Evolutionary conservation across 306 rosid genomes (phyloP).

Genomic region (Corylus avellana): DNA sequence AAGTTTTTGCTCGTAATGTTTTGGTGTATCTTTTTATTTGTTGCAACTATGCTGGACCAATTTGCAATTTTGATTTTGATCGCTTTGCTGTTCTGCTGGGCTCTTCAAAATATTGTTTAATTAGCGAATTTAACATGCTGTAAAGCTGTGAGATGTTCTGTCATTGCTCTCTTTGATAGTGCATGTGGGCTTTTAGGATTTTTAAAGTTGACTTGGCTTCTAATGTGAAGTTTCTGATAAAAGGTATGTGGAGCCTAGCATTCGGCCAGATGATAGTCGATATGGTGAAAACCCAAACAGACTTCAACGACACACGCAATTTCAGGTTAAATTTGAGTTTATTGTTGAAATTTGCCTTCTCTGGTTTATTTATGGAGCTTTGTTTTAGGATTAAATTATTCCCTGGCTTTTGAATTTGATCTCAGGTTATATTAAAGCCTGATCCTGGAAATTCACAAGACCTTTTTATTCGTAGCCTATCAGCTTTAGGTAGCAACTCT

Average conservation of each 20-base stretch:
- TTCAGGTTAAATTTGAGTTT: conserved; percentile 62
- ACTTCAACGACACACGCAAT: conserved; percentile 96
- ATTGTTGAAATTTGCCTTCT: conserved; percentile 9
- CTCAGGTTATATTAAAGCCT: conserved; percentile 93
- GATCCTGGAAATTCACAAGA: conserved; percentile 99
- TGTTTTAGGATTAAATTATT: conserved; percentile 16
- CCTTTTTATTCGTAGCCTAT: conserved; percentile 80
- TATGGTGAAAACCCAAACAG: conserved; percentile 99
- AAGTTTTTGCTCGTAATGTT: neutral
- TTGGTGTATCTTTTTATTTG: neutral
- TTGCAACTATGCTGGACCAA: neutral
- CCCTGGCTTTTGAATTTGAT: conserved; percentile 25
- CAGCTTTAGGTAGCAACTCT: conserved; percentile 74
- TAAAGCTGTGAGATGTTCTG: neutral
- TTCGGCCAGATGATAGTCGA: conserved; percentile 94
- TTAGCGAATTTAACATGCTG: neutral
- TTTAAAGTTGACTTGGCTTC: conserved; percentile 26
- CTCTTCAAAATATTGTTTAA: neutral
- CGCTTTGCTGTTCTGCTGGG: neutral
- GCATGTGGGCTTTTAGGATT: neutral
- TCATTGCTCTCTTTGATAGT: neutral
- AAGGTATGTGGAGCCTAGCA: conserved; percentile 91
- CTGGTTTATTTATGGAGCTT: conserved; percentile 1
- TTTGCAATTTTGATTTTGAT: neutral
- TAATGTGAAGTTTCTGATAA: conserved; percentile 36